Conservation (phyloP, 225 moss, liverwort and hornwort genomes). For the Pseudoscleropodium purum region DNA sequence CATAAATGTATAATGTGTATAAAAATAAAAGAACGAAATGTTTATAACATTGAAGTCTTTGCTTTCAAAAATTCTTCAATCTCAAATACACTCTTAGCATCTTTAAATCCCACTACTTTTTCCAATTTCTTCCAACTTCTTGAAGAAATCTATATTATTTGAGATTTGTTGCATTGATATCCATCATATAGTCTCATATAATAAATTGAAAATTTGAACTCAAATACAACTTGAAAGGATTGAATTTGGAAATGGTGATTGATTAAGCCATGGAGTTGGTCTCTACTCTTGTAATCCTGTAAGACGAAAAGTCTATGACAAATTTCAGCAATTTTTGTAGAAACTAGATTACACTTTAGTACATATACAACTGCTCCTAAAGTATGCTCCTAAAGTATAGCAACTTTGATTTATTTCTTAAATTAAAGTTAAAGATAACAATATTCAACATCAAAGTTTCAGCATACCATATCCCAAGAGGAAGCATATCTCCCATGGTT, state of each 20-base stretch:
- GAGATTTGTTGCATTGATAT: not conserved
- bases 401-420: not conserved
- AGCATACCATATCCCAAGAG: not conserved
- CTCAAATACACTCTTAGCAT: not conserved
- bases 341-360: not conserved
- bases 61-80: no score
- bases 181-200: not conserved
- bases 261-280: not conserved
- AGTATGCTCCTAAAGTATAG: not conserved
- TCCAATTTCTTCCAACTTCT: not conserved
- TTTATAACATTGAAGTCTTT: not conserved
- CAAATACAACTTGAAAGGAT: not conserved
- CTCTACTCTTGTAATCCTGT: not conserved
- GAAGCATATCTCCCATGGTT: not conserved
- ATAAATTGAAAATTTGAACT: not conserved
- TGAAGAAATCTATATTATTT: not conserved
- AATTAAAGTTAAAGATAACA: not conserved
- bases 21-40: not conserved
- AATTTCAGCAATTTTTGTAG: not conserved
- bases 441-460: not conserved
- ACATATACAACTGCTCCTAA: not conserved
- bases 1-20: rapidly evolving
- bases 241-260: not conserved
- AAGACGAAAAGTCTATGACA: not conserved
- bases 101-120: not conserved